A percentile compares a stretch with the other conserved stretches of the same genome.
Evolutionary conservation across 768 basidiomycete species (phyloP).

Genomic region (Artomyces pyxidatus): DNA sequence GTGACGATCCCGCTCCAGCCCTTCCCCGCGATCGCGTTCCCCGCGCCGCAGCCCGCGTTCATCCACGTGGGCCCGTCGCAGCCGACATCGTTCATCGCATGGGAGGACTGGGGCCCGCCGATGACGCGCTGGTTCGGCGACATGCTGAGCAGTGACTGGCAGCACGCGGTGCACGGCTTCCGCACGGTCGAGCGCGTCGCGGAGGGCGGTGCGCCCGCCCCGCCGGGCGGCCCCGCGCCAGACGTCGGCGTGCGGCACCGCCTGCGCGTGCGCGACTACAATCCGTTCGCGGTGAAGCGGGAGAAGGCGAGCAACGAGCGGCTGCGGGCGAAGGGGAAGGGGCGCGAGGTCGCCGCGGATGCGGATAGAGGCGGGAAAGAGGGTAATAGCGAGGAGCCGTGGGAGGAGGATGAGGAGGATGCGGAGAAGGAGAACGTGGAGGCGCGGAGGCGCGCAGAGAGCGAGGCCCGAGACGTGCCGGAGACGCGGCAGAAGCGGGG

Average conservation of each 20-base stretch:
- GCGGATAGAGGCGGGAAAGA: background rate
- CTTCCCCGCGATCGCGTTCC: background rate
- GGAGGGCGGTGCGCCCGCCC: background rate
- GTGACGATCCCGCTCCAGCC: background rate
- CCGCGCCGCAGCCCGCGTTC: conserved; percentile 1
- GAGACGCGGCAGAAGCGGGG: too few species aligned
- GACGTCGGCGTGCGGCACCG: background rate
- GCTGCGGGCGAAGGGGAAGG: background rate
- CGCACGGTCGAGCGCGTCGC: conserved; percentile 39
- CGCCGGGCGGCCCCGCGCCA: background rate
- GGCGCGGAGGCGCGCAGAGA: background rate
- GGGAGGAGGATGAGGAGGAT: background rate
- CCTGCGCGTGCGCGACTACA: conserved; percentile 5
- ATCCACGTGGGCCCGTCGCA: conserved; percentile 19
- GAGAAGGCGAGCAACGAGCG: too few species aligned
- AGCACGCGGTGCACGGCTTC: conserved; percentile 45
- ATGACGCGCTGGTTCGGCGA: conserved; percentile 50
- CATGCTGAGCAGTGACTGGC: conserved; percentile 43
- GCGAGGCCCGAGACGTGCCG: too few species aligned
- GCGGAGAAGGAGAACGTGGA: conserved; percentile 12
- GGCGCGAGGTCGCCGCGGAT: too few species aligned
- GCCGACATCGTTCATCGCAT: conserved; percentile 18
- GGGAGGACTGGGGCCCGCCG: conserved; percentile 44
- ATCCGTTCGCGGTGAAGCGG: background rate
- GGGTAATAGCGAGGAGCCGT: background rate